A percentile compares a stretch with the other conserved stretches of the same genome.
Conservation (phyloP, 164 flowering plant species). For the Tinospora cordifolia region DNA sequence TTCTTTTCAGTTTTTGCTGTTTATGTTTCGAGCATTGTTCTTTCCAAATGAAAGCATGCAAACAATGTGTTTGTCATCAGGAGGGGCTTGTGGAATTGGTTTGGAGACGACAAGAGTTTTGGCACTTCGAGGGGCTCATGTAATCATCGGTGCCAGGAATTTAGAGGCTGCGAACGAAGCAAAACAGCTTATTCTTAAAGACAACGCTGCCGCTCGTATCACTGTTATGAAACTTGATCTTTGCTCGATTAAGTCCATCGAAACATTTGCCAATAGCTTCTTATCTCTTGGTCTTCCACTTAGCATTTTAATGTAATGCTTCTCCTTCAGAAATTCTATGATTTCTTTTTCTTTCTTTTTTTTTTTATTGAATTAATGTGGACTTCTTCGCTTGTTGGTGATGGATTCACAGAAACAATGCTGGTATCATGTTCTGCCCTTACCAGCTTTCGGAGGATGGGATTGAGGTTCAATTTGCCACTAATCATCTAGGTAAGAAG, state of each 20-base stretch:
- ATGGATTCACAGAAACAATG: slow-evolving; percentile 67
- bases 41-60: background rate
- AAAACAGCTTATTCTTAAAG: slow-evolving; percentile 47
- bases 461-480: slow-evolving; percentile 82
- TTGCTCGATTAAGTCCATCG: slow-evolving; percentile 59
- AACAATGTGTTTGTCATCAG: slow-evolving; percentile 31
- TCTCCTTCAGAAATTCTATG: background rate
- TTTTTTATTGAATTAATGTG: background rate
- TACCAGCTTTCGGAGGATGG: slow-evolving; percentile 78
- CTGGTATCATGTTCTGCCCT: slow-evolving; percentile 95
- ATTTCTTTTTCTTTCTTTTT: no score
- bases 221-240: slow-evolving; percentile 72
- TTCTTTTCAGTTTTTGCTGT: background rate
- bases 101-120: slow-evolving; percentile 83
- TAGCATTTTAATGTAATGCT: slow-evolving; percentile 67
- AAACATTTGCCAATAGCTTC: slow-evolving; percentile 50
- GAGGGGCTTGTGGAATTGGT: slow-evolving; percentile 96
- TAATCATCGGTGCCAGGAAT: slow-evolving; percentile 80
- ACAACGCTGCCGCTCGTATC: slow-evolving; percentile 40
- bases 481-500: slow-evolving; percentile 75
- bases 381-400: background rate
- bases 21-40: background rate
- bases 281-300: slow-evolving; percentile 69
- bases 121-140: slow-evolving; percentile 71
- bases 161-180: slow-evolving; percentile 69